These are phyloP conservation scores for Lactifluus subvellereus DNA, from an alignment of 768 basidiomycete species.

Conservation along the genomic window DNA sequence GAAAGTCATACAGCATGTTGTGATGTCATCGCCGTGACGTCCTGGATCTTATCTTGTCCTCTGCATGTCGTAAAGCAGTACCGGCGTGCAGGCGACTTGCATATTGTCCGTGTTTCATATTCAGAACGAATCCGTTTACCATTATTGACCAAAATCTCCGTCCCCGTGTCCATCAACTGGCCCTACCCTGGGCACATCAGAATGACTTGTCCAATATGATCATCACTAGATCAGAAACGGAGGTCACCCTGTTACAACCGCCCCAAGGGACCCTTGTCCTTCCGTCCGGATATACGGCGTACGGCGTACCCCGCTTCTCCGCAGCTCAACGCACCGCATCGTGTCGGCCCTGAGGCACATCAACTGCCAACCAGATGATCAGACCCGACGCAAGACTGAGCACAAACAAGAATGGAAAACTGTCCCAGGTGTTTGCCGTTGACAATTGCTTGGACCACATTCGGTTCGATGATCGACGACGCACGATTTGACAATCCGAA, in stretches of 20 bases:
- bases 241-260: neutral
- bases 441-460: slow-evolving; percentile 79
- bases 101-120: neutral
- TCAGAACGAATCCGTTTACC: neutral
- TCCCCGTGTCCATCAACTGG: neutral
- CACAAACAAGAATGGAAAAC: slow-evolving; percentile 78
- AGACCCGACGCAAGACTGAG: slow-evolving; percentile 57
- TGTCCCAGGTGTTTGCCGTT: slow-evolving; percentile 73
- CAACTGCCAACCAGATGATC: slow-evolving; percentile 64
- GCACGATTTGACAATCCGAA: slow-evolving; percentile 80
- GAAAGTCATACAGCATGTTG: too few relatives aligned
- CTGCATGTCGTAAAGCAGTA: too few relatives aligned
- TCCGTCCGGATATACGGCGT: neutral
- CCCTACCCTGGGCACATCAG: neutral
- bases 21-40: too few relatives aligned
- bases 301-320: slow-evolving; percentile 9
- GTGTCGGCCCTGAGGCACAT: slow-evolving; percentile 33
- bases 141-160: neutral
- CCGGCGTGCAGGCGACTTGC: neutral
- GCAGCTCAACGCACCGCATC: slow-evolving; percentile 37
- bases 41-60: too few relatives aligned
- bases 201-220: too few relatives aligned
- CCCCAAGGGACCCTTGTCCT: neutral
- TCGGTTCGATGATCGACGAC: slow-evolving; percentile 79
- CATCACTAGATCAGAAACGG: neutral